A percentile compares a stretch with the other conserved stretches of the same genome.
These are phyloP conservation scores for Komagataella kurtzmanii DNA, from an alignment of 805 yeast species.

Conservation along the genomic window DNA sequence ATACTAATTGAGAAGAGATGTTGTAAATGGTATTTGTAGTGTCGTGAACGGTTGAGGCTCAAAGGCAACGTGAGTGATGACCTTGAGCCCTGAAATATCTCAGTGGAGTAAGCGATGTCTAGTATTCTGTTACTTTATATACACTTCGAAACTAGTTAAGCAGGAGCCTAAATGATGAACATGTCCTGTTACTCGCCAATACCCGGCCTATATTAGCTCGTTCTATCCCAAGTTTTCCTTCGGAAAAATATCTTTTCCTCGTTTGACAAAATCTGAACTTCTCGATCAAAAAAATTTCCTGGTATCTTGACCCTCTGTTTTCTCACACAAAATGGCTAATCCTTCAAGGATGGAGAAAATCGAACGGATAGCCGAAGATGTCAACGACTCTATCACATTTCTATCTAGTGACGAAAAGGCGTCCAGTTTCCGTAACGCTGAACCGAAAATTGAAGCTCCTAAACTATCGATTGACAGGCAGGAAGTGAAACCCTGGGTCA, in stretches of 20 bases:
- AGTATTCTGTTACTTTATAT: background rate
- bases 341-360: background rate
- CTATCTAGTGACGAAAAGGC: constrained; percentile 65
- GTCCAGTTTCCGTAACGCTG: constrained; percentile 26
- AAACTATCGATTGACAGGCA: background rate
- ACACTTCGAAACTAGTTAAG: background rate
- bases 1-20: background rate
- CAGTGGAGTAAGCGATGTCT: background rate
- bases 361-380: constrained; percentile 31
- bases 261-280: background rate
- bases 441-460: constrained; percentile 1
- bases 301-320: background rate
- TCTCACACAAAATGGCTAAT: background rate
- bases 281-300: background rate
- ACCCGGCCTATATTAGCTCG: background rate
- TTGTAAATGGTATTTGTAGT: constrained; percentile 1
- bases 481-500: constrained; percentile 48
- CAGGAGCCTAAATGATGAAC: no score
- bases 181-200: background rate
- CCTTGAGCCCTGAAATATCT: no score
- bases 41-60: background rate
- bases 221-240: background rate
- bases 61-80: no score
- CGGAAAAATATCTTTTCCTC: background rate
- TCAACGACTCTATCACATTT: constrained; percentile 43